Conservation (phyloP, 2,329 filamentous ascomycete genomes). For the Phoma herbarum region DNA sequence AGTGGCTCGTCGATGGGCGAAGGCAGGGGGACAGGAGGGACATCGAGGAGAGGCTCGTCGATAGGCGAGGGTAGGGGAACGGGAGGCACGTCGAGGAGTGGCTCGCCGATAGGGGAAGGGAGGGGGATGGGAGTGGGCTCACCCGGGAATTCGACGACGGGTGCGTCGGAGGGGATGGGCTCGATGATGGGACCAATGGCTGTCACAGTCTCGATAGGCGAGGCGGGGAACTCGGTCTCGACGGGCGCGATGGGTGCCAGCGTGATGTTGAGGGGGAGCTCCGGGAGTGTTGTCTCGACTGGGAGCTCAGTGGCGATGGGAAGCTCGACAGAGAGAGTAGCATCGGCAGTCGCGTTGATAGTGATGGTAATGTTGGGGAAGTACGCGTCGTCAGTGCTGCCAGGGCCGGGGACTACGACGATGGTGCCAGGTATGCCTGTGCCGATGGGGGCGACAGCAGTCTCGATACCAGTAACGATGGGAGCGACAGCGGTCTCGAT, state of each 20-base stretch:
- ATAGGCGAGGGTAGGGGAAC: background rate
- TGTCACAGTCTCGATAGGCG: conserved; percentile 8
- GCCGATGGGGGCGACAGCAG: conserved; percentile 2
- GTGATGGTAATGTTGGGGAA: conserved; percentile 20
- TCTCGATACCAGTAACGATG: conserved; percentile 3
- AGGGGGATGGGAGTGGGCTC: conserved; percentile 10
- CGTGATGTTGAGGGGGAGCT: conserved; percentile 4
- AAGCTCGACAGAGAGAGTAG: conserved; percentile 7
- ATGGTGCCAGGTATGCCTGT: conserved; percentile 12
- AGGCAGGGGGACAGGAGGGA: background rate
- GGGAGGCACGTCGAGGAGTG: background rate
- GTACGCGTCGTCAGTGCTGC: conserved; percentile 1
- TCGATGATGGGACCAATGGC: conserved; percentile 6
- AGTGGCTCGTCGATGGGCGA: background rate
- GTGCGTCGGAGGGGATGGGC: conserved; percentile 8
- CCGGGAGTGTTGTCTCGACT: conserved; percentile 3
- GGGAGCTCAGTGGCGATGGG: conserved; percentile 5
- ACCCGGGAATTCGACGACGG: conserved; percentile 22
- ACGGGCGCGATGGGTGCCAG: background rate
- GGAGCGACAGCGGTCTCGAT: conserved; percentile 1
- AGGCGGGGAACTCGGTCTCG: background rate
- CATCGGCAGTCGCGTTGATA: conserved; percentile 11
- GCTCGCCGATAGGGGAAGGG: background rate
- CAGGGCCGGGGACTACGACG: conserved; percentile 9
- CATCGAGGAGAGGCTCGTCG: background rate